phyloP scores from a whole-genome alignment of 2,329 filamentous ascomycete species.

The Juglanconis oblonga region DNA sequence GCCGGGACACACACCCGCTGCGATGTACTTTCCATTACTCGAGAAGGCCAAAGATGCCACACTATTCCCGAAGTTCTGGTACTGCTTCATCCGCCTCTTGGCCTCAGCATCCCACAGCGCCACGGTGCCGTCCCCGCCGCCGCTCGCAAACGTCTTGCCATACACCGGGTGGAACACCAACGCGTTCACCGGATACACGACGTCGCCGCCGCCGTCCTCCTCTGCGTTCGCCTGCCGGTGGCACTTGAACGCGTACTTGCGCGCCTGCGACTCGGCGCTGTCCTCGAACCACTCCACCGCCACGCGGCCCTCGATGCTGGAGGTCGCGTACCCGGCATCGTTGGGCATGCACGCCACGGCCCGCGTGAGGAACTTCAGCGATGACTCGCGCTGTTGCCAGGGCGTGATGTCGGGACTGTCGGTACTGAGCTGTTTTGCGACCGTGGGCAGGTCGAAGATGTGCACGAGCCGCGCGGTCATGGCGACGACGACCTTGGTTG shows the following conservation, averaged over 20 bases:
- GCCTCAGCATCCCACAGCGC: constrained; percentile 89
- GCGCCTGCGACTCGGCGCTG: constrained; percentile 76
- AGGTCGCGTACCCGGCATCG: constrained; percentile 88
- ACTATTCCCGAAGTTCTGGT: constrained; percentile 77
- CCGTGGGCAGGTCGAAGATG: constrained; percentile 82
- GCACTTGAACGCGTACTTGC: constrained; percentile 99
- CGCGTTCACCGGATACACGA: constrained; percentile 90
- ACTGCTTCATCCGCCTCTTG: constrained; percentile 86
- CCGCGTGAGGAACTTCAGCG: constrained; percentile 92
- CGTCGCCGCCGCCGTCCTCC: constrained; percentile 64
- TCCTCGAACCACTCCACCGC: constrained; percentile 97
- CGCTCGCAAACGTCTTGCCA: constrained; percentile 78
- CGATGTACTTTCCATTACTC: constrained; percentile 71
- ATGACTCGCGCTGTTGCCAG: constrained; percentile 92
- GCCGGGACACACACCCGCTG: constrained; percentile 77
- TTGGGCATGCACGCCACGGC: constrained; percentile 95
- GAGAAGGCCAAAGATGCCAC: constrained; percentile 78
- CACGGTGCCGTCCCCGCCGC: constrained; percentile 88
- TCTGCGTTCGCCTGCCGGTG: constrained; percentile 73
- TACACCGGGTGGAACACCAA: constrained; percentile 80
- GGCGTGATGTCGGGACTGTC: constrained; percentile 59
- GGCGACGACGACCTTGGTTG: constrained; percentile 83
- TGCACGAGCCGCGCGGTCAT: constrained; percentile 93
- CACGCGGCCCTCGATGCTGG: constrained; percentile 90
- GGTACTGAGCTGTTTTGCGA: constrained; percentile 53